These are phyloP conservation scores for Candida silvicultrix DNA, from an alignment of 805 yeast species.

Conservation along the genomic window DNA sequence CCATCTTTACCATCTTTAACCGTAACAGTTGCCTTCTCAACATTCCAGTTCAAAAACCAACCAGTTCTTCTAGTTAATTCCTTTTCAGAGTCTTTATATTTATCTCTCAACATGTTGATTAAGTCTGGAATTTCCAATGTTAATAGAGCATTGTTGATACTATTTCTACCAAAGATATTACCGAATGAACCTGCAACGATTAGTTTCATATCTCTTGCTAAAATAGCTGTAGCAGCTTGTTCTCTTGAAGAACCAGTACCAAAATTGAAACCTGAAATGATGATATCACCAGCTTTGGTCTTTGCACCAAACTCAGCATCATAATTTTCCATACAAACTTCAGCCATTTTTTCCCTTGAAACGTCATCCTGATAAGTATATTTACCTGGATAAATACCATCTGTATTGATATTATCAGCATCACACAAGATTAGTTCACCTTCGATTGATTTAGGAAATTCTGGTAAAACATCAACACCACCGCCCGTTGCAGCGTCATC, in stretches of 20 bases:
- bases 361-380: constrained; percentile 98
- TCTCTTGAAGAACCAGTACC: constrained; percentile 99
- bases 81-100: constrained; percentile 44
- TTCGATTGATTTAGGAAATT: constrained; percentile 82
- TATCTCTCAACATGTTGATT: constrained; percentile 68
- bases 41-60: constrained; percentile 90
- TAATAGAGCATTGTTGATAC: constrained; percentile 91
- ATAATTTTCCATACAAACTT: constrained; percentile 99
- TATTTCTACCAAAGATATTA: constrained; percentile 91
- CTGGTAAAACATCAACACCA: constrained; percentile 72
- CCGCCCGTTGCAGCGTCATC: constrained; percentile 30
- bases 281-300: constrained; percentile 82
- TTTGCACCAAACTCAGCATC: constrained; percentile 81
- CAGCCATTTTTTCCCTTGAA: constrained; percentile 92
- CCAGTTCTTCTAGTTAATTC: constrained; percentile 94
- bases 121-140: constrained; percentile 91
- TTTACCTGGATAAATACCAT: constrained; percentile 98
- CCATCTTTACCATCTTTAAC: constrained; percentile 59
- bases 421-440: constrained; percentile 96
- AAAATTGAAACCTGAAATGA: constrained; percentile 88
- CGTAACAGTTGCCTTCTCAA: constrained; percentile 71
- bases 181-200: constrained; percentile 98
- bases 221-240: constrained; percentile 97
- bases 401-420: constrained; percentile 95
- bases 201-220: constrained; percentile 87